phyloP scores from a whole-genome alignment of 306 rosid species.

The Arachis hypogaea region DNA sequence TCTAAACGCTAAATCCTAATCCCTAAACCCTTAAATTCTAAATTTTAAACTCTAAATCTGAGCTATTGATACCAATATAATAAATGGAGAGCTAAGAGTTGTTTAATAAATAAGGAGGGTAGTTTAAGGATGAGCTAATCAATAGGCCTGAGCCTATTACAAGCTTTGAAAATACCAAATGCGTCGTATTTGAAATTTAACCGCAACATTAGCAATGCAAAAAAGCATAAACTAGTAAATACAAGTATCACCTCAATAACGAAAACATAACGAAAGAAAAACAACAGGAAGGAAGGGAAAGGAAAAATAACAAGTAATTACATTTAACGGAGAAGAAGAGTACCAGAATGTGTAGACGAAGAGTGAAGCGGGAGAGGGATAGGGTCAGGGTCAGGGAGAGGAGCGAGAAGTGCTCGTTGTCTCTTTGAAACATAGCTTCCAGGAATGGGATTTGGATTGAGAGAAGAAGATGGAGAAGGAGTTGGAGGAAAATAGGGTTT shows the following conservation, averaged over 20 bases:
- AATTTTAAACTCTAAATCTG: too few species aligned
- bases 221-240: too few species aligned
- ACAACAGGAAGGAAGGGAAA: background rate
- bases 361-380: conserved; percentile 26
- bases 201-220: background rate
- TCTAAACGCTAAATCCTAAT: too few species aligned
- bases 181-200: conserved; percentile 11
- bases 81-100: too few species aligned
- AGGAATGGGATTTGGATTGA: conserved; percentile 54
- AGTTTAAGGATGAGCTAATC: background rate
- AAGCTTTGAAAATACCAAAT: conserved; percentile 10
- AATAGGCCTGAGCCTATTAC: background rate
- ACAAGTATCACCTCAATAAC: background rate
- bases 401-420: conserved; percentile 56
- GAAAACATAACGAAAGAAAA: background rate
- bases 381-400: conserved; percentile 25
- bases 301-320: background rate
- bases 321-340: background rate
- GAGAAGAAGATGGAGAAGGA: conserved; percentile 7
- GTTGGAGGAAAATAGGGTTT: conserved; percentile 37
- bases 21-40: too few species aligned
- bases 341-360: conserved; percentile 54
- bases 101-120: too few species aligned
- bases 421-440: conserved; percentile 84
- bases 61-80: too few species aligned